phyloP scores from a whole-genome alignment of 1,284 basidiomycete species.

The Leccinum subrobustum region DNA sequence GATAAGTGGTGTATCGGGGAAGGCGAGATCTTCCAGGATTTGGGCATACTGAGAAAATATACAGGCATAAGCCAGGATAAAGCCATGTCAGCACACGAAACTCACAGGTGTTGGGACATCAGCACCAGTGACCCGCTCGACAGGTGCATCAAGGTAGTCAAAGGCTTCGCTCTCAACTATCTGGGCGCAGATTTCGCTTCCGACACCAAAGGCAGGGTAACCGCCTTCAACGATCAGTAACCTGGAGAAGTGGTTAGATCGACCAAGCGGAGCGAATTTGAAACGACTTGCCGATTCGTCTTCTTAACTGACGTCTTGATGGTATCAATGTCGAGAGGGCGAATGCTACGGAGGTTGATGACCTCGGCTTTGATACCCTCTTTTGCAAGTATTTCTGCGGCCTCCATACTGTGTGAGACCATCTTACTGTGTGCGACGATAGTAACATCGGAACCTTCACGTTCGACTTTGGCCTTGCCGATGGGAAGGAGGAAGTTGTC shows the following conservation, averaged over 20 bases:
- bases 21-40: conserved; percentile 84
- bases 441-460: conserved; percentile 90
- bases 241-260: conserved; percentile 38
- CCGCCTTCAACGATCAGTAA: conserved; percentile 96
- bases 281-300: conserved; percentile 76
- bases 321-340: conserved; percentile 96
- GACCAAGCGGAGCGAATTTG: background rate
- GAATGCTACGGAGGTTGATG: conserved; percentile 94
- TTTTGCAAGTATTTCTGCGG: conserved; percentile 90
- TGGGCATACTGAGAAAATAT: conserved; percentile 70
- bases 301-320: conserved; percentile 97
- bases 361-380: conserved; percentile 98
- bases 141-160: conserved; percentile 96
- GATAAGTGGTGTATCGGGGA: conserved; percentile 88
- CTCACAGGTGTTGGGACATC: conserved; percentile 94
- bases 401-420: conserved; percentile 91
- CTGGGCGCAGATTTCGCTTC: conserved; percentile 96
- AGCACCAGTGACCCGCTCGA: conserved; percentile 97
- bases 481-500: conserved; percentile 95
- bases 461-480: conserved; percentile 97
- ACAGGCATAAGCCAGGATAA: conserved; percentile 1
- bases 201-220: conserved; percentile 98
- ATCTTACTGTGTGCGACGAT: conserved; percentile 97
- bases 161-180: conserved; percentile 95
- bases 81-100: conserved; percentile 35